Evolutionary conservation across 2,329 filamentous ascomycete species (phyloP), one percentile per base, ranked within the genome.

Genomic region (Zalaria sp.): DNA sequence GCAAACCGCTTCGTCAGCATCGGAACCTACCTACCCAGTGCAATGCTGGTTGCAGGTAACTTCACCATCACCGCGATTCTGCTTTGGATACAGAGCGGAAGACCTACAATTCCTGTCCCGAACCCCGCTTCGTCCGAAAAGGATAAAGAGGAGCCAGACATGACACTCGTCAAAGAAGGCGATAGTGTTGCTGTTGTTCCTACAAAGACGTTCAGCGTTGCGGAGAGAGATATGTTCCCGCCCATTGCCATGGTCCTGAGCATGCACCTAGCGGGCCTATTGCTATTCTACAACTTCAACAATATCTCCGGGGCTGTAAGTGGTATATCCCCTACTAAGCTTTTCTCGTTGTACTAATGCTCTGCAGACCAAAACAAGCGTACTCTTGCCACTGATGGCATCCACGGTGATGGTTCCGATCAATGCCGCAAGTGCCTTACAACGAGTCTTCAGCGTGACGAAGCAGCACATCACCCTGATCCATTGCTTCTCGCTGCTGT

Each of bases 41-140:
- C 91, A n/a, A 98, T 98, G 91, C 65, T 96, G 39, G 73, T 98
- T 43, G 91, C 91, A 2, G 83, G 81, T 35, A 95, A 88, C 59
- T 96, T 96, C 56, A 94, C 84, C 27, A 89, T 98, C 57, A 93
- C 89, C 69, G 86, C 89, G 4, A 89, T 96, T 51, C 80, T 81
- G 10, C 68, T 95, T n/a, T 98, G 91, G 91, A 72, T 95, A 10
- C 79, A 83, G 60, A 94, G 85, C 53, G 89, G 89, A 3, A 57
- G 59, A 38, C 53, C 51, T 9, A 47, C 52, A 7, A 47, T 52
- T 38, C 39, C 43, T 5, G 47, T 44, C 73, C 52, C 60, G 60
- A 47, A 48, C 59, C 28, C 55, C 49, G 37, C 49, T 11, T 38
- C 51, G 7, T 42, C 44, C 10, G 43, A 41, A 11, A 47, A 52